Evolutionary conservation across 306 rosid species (phyloP).

Genomic region (Vigna unguiculata): DNA sequence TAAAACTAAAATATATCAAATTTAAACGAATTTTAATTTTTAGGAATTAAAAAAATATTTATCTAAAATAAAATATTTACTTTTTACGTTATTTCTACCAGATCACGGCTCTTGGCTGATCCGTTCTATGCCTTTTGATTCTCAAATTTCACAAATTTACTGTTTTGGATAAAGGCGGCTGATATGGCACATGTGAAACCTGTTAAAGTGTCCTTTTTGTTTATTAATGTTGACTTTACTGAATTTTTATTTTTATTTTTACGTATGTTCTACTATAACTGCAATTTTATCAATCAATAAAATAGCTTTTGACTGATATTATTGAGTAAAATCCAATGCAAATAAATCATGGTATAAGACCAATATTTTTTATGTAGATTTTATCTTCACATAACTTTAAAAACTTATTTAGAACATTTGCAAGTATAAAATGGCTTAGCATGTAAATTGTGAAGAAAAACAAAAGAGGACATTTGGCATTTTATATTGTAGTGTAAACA

Average conservation of each 20-base stretch:
- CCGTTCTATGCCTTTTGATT: background rate
- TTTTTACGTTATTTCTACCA: no score
- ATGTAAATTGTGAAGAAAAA: background rate
- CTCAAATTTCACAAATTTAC: background rate
- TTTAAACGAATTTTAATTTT: no score
- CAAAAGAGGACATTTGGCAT: background rate
- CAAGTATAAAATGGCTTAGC: background rate
- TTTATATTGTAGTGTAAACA: conserved; percentile 1
- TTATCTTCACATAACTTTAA: background rate
- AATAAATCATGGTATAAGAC: no score
- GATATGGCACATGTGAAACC: conserved; percentile 13
- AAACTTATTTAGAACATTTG: background rate
- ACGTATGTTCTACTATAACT: background rate
- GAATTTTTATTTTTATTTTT: background rate
- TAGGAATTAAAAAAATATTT: no score
- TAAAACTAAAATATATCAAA: no score
- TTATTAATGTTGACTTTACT: background rate
- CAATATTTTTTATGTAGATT: background rate
- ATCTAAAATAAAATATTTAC: no score
- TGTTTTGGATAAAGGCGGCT: conserved; percentile 22
- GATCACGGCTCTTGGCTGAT: background rate
- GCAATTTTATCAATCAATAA: background rate
- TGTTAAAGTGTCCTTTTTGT: background rate
- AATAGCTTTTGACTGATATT: no score
- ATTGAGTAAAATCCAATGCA: no score